Evolutionary conservation across 345 rosid genomes (phyloP).

Genomic region (Brassica cretica): DNA sequence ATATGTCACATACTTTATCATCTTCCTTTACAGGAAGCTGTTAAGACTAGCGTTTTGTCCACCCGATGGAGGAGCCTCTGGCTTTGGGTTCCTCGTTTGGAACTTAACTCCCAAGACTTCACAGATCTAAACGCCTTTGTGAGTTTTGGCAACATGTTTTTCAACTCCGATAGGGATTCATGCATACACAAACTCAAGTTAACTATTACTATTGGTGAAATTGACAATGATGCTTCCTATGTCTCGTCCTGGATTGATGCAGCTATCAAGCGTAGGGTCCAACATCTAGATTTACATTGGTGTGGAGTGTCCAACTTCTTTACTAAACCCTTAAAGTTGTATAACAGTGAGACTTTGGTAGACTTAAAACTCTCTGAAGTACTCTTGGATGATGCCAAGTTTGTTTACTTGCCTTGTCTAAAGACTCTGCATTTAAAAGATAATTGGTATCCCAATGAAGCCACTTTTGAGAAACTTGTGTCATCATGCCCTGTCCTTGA

Average conservation of each 20-base stretch:
- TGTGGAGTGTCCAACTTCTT: background rate
- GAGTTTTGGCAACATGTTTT: constrained; percentile 7
- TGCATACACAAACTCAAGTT: background rate
- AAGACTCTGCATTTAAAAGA: background rate
- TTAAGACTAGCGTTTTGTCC: constrained; percentile 10
- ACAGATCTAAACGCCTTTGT: background rate
- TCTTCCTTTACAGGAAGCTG: background rate
- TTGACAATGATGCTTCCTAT: background rate
- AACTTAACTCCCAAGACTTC: background rate
- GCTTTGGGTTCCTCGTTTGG: background rate
- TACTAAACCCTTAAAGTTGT: background rate
- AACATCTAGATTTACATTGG: background rate
- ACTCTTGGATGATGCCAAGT: background rate
- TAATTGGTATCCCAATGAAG: background rate
- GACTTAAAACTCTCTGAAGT: background rate
- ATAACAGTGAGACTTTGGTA: background rate
- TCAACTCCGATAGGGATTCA: background rate
- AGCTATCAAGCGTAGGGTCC: background rate
- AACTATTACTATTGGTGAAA: background rate
- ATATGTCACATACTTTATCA: background rate
- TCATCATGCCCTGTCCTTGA: background rate
- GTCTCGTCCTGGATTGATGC: background rate
- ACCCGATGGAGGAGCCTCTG: constrained; percentile 6
- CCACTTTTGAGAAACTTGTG: background rate
- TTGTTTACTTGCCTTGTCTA: constrained; percentile 1